These are phyloP conservation scores for Teunomyces tritomae DNA, from an alignment of 805 yeast species.

Conservation along the genomic window DNA sequence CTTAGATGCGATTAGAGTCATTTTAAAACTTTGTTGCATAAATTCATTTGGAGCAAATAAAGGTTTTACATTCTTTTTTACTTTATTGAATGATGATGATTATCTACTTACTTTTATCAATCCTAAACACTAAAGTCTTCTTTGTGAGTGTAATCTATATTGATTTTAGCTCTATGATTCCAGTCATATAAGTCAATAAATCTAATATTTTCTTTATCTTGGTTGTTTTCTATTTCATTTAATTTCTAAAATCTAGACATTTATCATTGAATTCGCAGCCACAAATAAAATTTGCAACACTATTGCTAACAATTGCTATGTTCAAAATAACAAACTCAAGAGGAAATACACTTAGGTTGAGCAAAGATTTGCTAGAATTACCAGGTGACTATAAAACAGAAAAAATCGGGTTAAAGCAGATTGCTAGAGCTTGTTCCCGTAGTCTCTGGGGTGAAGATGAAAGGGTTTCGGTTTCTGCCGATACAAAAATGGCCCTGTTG, in stretches of 20 bases:
- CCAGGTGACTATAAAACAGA: conserved; percentile 4
- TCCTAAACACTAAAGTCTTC: too few species aligned
- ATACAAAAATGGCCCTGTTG: background rate
- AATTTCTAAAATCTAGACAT: background rate
- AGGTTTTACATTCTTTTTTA: too few species aligned
- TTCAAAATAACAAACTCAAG: background rate
- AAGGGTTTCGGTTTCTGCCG: background rate
- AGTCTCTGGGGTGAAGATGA: conserved; percentile 4
- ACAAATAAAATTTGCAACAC: conserved; percentile 1
- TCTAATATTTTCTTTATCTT: background rate
- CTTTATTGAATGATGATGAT: too few species aligned
- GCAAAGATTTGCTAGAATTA: background rate
- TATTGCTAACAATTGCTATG: conserved; percentile 6
- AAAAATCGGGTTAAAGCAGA: conserved; percentile 4
- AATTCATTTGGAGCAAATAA: too few species aligned
- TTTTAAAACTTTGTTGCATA: too few species aligned
- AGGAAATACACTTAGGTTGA: background rate
- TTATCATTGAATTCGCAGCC: background rate
- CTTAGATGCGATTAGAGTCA: too few species aligned
- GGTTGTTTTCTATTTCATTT: background rate
- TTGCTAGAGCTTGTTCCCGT: conserved; percentile 6
- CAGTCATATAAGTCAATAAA: too few species aligned
- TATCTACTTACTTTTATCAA: too few species aligned
- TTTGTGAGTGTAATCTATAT: too few species aligned
- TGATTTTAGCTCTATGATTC: too few species aligned